Conservation (phyloP, 257 asterid species). For the Pogostemon cablin region DNA sequence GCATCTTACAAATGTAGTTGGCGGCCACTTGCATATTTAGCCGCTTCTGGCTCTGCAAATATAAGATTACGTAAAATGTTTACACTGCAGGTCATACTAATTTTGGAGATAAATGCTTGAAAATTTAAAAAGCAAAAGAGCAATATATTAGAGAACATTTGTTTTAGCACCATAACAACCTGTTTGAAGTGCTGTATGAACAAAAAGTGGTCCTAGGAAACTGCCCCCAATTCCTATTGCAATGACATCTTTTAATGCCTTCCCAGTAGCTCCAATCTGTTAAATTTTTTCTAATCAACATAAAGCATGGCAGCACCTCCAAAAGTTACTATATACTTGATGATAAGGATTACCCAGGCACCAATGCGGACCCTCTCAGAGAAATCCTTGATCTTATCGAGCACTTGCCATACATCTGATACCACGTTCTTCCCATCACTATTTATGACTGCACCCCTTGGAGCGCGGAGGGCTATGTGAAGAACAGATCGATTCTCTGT, state of each 20-base stretch:
- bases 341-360: constrained; percentile 73
- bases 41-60: constrained; percentile 84
- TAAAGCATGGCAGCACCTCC: constrained; percentile 17
- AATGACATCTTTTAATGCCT: constrained; percentile 82
- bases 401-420: constrained; percentile 97
- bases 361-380: constrained; percentile 94
- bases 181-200: constrained; percentile 98
- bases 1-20: constrained; percentile 83
- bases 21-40: constrained; percentile 77
- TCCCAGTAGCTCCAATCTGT: constrained; percentile 98
- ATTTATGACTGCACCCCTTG: constrained; percentile 75
- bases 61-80: constrained; percentile 31
- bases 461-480: constrained; percentile 95
- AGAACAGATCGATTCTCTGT: constrained; percentile 97
- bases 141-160: constrained; percentile 16
- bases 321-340: constrained; percentile 23
- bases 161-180: constrained; percentile 45
- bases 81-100: constrained; percentile 11
- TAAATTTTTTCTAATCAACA: constrained; percentile 15
- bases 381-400: constrained; percentile 88
- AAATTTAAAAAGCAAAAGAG: constrained; percentile 26
- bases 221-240: constrained; percentile 99
- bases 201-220: constrained; percentile 96
- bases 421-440: constrained; percentile 97
- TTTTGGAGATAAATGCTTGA: constrained; percentile 21